A percentile compares a stretch with the other conserved stretches of the same genome.
phyloP scores from a whole-genome alignment of 345 rosid genomes.

The Eutrema heterophyllum region DNA sequence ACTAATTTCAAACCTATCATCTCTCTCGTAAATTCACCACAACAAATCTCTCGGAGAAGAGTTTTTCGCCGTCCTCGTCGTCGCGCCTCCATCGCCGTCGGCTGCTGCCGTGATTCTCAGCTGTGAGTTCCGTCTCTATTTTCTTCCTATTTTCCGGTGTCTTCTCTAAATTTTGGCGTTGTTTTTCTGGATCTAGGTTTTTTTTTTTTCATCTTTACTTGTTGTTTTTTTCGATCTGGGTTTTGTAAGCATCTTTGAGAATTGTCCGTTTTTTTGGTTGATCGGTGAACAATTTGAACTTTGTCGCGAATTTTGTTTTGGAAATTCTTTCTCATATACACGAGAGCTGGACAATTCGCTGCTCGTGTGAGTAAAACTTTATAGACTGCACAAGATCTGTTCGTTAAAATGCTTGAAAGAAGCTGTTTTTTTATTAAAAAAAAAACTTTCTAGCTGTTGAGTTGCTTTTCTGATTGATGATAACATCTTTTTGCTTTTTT shows the following conservation, averaged over 20 bases:
- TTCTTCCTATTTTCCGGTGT: background rate
- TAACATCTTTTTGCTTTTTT: background rate
- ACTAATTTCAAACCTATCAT: background rate
- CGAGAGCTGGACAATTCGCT: background rate
- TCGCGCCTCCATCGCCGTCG: background rate
- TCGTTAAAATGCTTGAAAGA: slow-evolving; percentile 19
- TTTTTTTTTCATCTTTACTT: no score
- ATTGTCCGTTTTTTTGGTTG: background rate
- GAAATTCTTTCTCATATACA: background rate
- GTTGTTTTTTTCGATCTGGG: slow-evolving; percentile 4
- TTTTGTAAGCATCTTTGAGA: background rate
- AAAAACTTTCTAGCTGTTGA: background rate
- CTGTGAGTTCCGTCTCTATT: background rate
- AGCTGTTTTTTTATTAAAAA: background rate
- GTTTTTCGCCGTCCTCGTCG: background rate
- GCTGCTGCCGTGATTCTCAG: background rate
- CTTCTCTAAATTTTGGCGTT: background rate
- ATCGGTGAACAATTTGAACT: background rate
- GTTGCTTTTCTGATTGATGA: background rate
- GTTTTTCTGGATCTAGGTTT: slow-evolving; percentile 16
- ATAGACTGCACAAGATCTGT: slow-evolving; percentile 8
- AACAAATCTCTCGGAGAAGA: background rate
- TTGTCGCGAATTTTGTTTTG: background rate
- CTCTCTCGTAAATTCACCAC: background rate
- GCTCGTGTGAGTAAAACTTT: background rate